Conservation (phyloP, 1,284 basidiomycete species). For the Stygiomarasmius scandens region DNA sequence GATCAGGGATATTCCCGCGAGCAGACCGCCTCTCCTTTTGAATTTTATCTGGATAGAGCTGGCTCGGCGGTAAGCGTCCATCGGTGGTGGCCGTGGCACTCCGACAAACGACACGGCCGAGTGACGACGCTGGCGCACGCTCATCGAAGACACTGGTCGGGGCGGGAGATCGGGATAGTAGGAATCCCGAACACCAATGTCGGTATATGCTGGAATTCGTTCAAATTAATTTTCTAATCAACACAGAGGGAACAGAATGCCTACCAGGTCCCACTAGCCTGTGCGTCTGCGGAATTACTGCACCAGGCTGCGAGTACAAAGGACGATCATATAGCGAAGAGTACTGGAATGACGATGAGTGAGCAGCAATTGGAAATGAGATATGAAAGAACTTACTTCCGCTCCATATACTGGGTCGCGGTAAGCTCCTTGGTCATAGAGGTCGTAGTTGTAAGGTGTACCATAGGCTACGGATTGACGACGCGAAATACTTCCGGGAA, state of each 20-base stretch:
- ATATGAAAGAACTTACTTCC: slow-evolving; percentile 1
- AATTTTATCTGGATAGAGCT: slow-evolving; percentile 64
- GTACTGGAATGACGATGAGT: slow-evolving; percentile 16
- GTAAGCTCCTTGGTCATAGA: slow-evolving; percentile 14
- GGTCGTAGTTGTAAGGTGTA: slow-evolving; percentile 3
- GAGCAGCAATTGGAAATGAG: not conserved
- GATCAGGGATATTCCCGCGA: slow-evolving; percentile 64
- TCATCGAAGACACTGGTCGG: slow-evolving; percentile 24
- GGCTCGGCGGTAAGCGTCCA: slow-evolving; percentile 47
- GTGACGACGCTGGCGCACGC: slow-evolving; percentile 49
- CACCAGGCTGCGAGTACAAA: slow-evolving; percentile 29
- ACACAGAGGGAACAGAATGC: slow-evolving; percentile 8
- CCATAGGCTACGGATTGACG: slow-evolving; percentile 18
- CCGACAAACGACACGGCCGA: slow-evolving; percentile 57
- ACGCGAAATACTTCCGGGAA: slow-evolving; percentile 14
- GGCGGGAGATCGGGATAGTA: slow-evolving; percentile 36
- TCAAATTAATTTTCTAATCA: not conserved
- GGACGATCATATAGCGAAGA: slow-evolving; percentile 28
- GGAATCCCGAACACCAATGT: slow-evolving; percentile 38
- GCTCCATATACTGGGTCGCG: slow-evolving; percentile 9
- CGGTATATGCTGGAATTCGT: slow-evolving; percentile 46
- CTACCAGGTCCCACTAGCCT: slow-evolving; percentile 38
- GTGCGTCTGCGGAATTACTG: slow-evolving; percentile 25
- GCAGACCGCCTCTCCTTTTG: slow-evolving; percentile 68
- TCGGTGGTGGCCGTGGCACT: slow-evolving; percentile 32